These are phyloP conservation scores for Apiotrichum domesticum DNA, from an alignment of 1,284 basidiomycete species.

Conservation along the genomic window DNA sequence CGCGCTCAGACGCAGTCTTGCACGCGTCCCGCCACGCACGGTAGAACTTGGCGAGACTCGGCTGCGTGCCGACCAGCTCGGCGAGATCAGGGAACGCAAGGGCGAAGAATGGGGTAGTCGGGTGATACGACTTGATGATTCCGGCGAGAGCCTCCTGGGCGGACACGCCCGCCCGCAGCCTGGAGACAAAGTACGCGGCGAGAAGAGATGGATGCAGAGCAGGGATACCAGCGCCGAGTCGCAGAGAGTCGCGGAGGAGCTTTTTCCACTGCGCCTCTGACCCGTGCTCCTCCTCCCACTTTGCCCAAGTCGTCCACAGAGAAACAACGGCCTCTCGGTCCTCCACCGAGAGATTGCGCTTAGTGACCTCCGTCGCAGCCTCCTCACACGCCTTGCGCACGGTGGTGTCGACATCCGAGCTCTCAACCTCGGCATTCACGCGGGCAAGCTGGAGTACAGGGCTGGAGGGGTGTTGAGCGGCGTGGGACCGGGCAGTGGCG, in stretches of 20 bases:
- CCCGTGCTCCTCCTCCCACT: constrained; percentile 12
- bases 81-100: constrained; percentile 21
- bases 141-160: constrained; percentile 3
- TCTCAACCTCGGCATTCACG: constrained; percentile 19
- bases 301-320: constrained; percentile 28
- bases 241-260: constrained; percentile 21
- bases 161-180: constrained; percentile 1
- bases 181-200: constrained; percentile 13
- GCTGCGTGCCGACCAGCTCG: constrained; percentile 7
- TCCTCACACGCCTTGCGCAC: constrained; percentile 22
- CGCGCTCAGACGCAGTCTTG: constrained; percentile 13
- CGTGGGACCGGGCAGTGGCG: constrained; percentile 20
- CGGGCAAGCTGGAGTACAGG: constrained; percentile 26
- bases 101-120: constrained; percentile 19
- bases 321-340: constrained; percentile 12
- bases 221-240: constrained; percentile 15
- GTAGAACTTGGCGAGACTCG: constrained; percentile 23
- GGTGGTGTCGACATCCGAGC: neutral
- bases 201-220: constrained; percentile 24
- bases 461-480: constrained; percentile 26
- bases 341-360: constrained; percentile 7
- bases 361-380: constrained; percentile 15
- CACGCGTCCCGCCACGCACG: constrained; percentile 24
- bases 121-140: constrained; percentile 20
- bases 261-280: constrained; percentile 16